Percentiles rank a stretch among this genome's conserved stretches.
phyloP scores from a whole-genome alignment of 2,329 filamentous ascomycete species.

The Periconia digitata region DNA sequence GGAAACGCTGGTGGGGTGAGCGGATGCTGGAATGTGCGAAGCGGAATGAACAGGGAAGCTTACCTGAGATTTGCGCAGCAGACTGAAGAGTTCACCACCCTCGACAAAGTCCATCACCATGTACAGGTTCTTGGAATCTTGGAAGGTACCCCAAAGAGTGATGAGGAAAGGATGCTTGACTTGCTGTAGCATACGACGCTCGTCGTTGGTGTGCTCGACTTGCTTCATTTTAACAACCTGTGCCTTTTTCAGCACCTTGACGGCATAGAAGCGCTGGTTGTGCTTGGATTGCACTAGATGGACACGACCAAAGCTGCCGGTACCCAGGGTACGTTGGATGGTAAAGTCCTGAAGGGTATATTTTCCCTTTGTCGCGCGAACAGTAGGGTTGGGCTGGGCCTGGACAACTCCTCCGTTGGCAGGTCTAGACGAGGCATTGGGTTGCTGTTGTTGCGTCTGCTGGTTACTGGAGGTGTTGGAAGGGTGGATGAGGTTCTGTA shows the following conservation, averaged over 20 bases:
- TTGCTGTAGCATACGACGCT: conserved; percentile 90
- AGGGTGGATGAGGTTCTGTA: conserved; percentile 80
- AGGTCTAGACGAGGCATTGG: conserved; percentile 15
- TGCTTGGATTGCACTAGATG: conserved; percentile 97
- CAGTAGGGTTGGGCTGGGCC: conserved; percentile 40
- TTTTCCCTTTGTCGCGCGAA: conserved; percentile 88
- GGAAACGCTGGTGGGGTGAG: conserved; percentile 72
- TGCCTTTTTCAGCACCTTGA: conserved; percentile 97
- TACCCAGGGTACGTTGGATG: conserved; percentile 88
- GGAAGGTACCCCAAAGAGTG: conserved; percentile 97
- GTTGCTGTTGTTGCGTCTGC: conserved; percentile 23
- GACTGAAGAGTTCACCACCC: conserved; percentile 93
- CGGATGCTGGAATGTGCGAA: background rate
- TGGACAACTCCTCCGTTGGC: conserved; percentile 44
- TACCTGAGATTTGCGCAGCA: conserved; percentile 89
- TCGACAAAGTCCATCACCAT: conserved; percentile 99
- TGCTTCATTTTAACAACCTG: conserved; percentile 99
- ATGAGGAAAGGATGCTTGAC: conserved; percentile 98
- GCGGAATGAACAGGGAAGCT: conserved; percentile 44
- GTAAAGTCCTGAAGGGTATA: conserved; percentile 91
- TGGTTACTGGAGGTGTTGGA: conserved; percentile 36
- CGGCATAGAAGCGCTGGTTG: conserved; percentile 96
- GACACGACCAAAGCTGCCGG: conserved; percentile 94
- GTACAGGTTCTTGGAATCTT: conserved; percentile 92
- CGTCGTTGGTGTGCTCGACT: conserved; percentile 98